These are phyloP conservation scores for Globisporangium perplexum DNA, from an alignment of 352 stramenopile species.

Conservation along the genomic window DNA sequence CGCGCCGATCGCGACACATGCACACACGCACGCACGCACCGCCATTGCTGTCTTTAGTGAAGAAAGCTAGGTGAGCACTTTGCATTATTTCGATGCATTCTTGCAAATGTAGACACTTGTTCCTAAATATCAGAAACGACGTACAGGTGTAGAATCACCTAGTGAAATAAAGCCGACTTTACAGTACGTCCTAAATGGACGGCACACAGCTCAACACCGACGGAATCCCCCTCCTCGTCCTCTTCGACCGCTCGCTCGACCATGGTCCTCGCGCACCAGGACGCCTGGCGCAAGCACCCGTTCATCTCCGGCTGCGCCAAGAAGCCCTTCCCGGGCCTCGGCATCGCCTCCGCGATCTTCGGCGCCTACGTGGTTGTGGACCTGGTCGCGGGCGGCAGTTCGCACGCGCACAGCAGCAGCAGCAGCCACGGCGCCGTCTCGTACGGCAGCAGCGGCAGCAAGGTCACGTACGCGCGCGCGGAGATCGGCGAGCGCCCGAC, in stretches of 20 bases:
- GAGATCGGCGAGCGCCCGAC: constrained; percentile 59
- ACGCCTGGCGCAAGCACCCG: constrained; percentile 86
- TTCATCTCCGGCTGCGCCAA: constrained; percentile 80
- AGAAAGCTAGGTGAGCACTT: no score
- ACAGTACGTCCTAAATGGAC: no score
- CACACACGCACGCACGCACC: constrained; percentile 4
- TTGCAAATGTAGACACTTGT: no score
- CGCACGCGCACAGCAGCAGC: constrained; percentile 17
- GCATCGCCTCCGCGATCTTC: constrained; percentile 74
- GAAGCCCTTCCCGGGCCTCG: constrained; percentile 82
- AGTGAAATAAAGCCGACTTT: no score
- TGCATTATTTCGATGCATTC: no score
- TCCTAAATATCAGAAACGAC: no score
- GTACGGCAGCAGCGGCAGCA: constrained; percentile 27
- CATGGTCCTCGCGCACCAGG: constrained; percentile 85
- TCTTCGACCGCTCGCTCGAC: constrained; percentile 1
- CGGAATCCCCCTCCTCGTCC: constrained; percentile 12
- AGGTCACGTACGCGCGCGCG: constrained; percentile 48
- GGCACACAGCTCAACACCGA: constrained; percentile 9
- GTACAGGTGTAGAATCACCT: no score
- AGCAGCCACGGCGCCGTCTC: not conserved
- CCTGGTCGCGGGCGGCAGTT: constrained; percentile 38
- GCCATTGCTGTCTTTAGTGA: constrained; percentile 7
- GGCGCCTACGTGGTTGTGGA: constrained; percentile 73
- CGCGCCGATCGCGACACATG: no score